Evolutionary conservation across 139 green algal species (phyloP).

Genomic region (Micractinium conductrix): DNA sequence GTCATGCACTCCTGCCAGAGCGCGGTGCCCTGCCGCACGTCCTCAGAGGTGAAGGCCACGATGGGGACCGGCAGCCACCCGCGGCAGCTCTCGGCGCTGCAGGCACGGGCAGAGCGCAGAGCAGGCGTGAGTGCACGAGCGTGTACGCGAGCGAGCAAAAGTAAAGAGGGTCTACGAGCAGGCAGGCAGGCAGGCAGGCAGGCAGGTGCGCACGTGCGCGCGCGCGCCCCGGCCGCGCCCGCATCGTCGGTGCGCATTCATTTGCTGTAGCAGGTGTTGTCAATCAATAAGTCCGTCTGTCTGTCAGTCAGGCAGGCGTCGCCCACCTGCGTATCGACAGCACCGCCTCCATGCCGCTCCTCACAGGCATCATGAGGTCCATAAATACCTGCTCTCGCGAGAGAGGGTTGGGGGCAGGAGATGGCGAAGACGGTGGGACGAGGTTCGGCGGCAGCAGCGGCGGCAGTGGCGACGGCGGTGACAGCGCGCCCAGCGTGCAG

Average conservation of each 20-base stretch:
- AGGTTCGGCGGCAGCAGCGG: too few species aligned
- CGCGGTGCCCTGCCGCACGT: slow-evolving; percentile 9
- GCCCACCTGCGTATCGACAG: slow-evolving; percentile 18
- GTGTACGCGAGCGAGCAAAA: too few species aligned
- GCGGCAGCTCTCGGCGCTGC: neutral
- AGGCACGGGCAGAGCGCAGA: neutral
- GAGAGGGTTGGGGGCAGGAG: neutral
- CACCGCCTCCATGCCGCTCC: neutral
- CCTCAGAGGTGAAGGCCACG: slow-evolving; percentile 16
- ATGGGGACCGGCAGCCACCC: slow-evolving; percentile 11
- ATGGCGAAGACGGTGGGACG: neutral
- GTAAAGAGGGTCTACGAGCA: too few species aligned
- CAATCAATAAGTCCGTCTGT: too few species aligned
- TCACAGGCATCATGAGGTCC: slow-evolving; percentile 36
- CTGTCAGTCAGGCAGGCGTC: too few species aligned
- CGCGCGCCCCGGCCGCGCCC: too few species aligned
- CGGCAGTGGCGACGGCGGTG: neutral
- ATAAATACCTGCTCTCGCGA: too few species aligned
- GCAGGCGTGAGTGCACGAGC: neutral
- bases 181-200: too few species aligned
- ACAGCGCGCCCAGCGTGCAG: neutral
- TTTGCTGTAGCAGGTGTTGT: too few species aligned
- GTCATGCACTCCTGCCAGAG: slow-evolving; percentile 22
- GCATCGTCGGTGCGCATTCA: too few species aligned
- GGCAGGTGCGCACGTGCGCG: too few species aligned